A percentile compares a stretch with the other conserved stretches of the same genome.
Evolutionary conservation across 2,329 filamentous ascomycete genomes (phyloP).

Genomic region (Penicillium sp.): DNA sequence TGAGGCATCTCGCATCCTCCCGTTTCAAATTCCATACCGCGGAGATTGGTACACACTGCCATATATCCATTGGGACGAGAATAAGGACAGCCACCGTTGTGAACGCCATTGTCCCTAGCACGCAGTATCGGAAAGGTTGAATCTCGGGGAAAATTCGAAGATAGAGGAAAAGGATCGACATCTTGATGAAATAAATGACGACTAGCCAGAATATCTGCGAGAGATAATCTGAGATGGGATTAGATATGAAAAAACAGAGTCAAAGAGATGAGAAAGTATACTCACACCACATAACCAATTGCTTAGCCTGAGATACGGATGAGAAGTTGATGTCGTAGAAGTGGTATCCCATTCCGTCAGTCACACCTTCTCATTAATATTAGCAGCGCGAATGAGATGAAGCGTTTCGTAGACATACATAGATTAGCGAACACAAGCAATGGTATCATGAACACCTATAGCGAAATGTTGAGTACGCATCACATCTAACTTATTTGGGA

Average conservation of each 20-base stretch:
- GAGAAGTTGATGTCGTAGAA: slow-evolving; percentile 13
- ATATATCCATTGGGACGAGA: slow-evolving; percentile 13
- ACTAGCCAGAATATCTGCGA: slow-evolving; percentile 25
- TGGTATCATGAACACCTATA: neutral
- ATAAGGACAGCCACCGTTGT: slow-evolving; percentile 1
- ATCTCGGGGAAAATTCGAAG: slow-evolving; percentile 25
- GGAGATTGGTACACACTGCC: slow-evolving; percentile 13
- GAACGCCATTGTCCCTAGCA: slow-evolving; percentile 5
- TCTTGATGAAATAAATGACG: slow-evolving; percentile 18
- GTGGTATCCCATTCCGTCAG: slow-evolving; percentile 13
- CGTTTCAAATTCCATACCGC: slow-evolving; percentile 11
- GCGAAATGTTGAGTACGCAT: neutral
- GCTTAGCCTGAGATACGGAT: slow-evolving; percentile 1
- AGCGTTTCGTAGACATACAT: neutral
- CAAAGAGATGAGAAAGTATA: neutral
- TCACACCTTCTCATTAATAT: neutral
- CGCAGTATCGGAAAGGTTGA: slow-evolving; percentile 11
- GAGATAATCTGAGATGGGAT: neutral
- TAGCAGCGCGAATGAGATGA: neutral
- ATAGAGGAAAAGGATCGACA: slow-evolving; percentile 25
- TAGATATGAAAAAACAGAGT: neutral
- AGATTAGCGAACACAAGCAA: slow-evolving; percentile 5
- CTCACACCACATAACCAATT: slow-evolving; percentile 12
- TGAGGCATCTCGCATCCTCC: slow-evolving; percentile 9
- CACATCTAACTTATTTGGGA: neutral